Conservation (phyloP, 352 stramenopile species). For the Pythium rishiriense region DNA sequence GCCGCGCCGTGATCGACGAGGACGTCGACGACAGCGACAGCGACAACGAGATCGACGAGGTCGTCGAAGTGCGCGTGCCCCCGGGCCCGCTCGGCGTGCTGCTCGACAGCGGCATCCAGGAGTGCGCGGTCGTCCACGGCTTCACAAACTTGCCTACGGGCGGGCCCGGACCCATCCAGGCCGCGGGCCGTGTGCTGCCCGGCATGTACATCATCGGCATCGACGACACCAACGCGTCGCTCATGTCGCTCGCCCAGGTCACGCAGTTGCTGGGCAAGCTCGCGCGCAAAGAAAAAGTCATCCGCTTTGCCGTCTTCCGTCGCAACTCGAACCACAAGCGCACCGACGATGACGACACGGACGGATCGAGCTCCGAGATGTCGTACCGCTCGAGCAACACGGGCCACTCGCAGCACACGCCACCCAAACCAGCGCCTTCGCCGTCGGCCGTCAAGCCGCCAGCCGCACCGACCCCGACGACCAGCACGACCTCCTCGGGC, state of each 20-base stretch:
- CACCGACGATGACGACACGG: conserved; percentile 42
- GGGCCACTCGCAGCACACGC: conserved; percentile 26
- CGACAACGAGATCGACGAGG: conserved; percentile 75
- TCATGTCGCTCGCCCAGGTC: conserved; percentile 71
- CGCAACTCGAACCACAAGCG: conserved; percentile 25
- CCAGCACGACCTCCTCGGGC: conserved; percentile 13
- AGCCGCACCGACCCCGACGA: conserved; percentile 29
- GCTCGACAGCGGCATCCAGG: conserved; percentile 74
- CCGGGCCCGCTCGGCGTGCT: conserved; percentile 73
- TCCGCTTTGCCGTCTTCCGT: conserved; percentile 76
- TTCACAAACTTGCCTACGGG: conserved; percentile 68
- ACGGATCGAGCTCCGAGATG: conserved; percentile 43
- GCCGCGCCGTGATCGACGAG: conserved; percentile 80
- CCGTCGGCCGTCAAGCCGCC: conserved; percentile 32
- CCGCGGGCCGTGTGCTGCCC: conserved; percentile 57
- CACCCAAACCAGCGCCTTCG: conserved; percentile 26
- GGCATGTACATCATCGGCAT: conserved; percentile 89
- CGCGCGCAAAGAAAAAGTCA: conserved; percentile 75
- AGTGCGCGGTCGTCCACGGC: conserved; percentile 80
- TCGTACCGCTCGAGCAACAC: conserved; percentile 32
- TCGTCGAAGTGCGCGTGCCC: conserved; percentile 72
- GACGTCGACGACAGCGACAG: conserved; percentile 80
- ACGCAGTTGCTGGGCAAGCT: conserved; percentile 74
- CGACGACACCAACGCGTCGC: conserved; percentile 80
- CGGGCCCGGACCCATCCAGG: conserved; percentile 64